Conservation (phyloP, 106 monocot genomes). For the Dioscorea zingiberensis region DNA sequence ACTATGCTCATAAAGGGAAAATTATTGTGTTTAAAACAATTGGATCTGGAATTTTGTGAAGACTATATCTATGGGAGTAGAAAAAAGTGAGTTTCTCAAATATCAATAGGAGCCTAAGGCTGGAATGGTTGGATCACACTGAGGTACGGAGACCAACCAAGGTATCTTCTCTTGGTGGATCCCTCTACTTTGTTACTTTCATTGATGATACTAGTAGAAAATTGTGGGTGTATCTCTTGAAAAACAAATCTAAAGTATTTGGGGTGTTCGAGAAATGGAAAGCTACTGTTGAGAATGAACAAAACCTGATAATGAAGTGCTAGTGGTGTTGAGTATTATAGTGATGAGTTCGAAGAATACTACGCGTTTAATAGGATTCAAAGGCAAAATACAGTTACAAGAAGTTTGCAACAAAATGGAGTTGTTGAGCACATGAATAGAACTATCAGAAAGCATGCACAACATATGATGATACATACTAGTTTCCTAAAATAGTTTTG, state of each 20-base stretch:
- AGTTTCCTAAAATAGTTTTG: background rate
- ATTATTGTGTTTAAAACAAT: background rate
- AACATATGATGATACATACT: background rate
- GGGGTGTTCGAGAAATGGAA: too few relatives aligned
- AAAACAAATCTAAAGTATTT: too few relatives aligned
- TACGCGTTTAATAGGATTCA: background rate
- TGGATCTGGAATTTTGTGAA: background rate
- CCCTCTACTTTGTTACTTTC: too few relatives aligned
- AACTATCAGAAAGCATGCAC: background rate
- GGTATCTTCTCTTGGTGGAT: too few relatives aligned
- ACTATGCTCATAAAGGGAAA: background rate
- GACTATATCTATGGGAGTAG: background rate
- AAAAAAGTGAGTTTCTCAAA: conserved; percentile 2
- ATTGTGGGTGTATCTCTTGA: too few relatives aligned
- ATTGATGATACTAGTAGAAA: too few relatives aligned
- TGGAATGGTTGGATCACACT: background rate
- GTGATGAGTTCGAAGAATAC: too few relatives aligned
- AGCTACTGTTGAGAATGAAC: too few relatives aligned
- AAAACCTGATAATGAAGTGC: too few relatives aligned
- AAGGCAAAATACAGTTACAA: background rate
- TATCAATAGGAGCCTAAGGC: background rate
- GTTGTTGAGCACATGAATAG: background rate
- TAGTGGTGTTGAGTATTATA: background rate
- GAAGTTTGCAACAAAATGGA: background rate
- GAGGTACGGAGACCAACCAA: background rate